Percentiles rank a stretch among this genome's conserved stretches.
Conservation (phyloP, 805 yeast species). For the Pichia manshurica region DNA sequence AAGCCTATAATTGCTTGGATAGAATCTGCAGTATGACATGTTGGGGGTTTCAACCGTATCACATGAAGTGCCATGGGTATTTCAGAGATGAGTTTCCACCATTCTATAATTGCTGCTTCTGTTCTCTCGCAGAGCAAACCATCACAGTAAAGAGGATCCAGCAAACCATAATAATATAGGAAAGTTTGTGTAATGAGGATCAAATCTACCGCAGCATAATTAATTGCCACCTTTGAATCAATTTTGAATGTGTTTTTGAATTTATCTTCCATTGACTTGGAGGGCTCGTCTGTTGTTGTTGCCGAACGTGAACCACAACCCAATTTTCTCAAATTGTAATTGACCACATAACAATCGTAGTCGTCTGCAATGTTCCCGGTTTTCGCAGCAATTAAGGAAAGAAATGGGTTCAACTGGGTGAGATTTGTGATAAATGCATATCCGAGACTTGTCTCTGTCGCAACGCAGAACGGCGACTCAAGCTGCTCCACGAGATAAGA, state of each 20-base stretch:
- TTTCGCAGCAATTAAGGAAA: constrained; percentile 66
- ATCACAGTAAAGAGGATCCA: constrained; percentile 67
- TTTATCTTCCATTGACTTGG: constrained; percentile 76
- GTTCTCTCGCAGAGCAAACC: constrained; percentile 81
- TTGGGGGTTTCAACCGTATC: constrained; percentile 21
- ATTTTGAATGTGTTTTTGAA: constrained; percentile 70
- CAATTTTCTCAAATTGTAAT: constrained; percentile 68
- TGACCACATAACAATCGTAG: constrained; percentile 59
- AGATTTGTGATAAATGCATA: constrained; percentile 73
- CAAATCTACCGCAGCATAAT: constrained; percentile 67
- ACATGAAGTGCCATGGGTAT: constrained; percentile 30
- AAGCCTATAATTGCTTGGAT: constrained; percentile 79
- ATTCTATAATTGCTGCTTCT: constrained; percentile 57
- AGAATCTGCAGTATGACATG: constrained; percentile 34
- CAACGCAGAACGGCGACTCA: constrained; percentile 54
- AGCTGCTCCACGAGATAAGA: constrained; percentile 61
- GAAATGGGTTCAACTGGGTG: constrained; percentile 62
- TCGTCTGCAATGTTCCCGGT: constrained; percentile 42
- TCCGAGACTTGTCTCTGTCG: constrained; percentile 58
- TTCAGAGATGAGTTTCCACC: constrained; percentile 61
- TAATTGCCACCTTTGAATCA: constrained; percentile 45
- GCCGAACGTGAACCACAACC: constrained; percentile 86
- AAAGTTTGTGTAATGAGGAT: constrained; percentile 70
- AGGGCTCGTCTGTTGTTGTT: constrained; percentile 59
- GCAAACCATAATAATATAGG: constrained; percentile 68